phyloP scores from a whole-genome alignment of 331 rosid genomes.

The Prunus yedoensis region DNA sequence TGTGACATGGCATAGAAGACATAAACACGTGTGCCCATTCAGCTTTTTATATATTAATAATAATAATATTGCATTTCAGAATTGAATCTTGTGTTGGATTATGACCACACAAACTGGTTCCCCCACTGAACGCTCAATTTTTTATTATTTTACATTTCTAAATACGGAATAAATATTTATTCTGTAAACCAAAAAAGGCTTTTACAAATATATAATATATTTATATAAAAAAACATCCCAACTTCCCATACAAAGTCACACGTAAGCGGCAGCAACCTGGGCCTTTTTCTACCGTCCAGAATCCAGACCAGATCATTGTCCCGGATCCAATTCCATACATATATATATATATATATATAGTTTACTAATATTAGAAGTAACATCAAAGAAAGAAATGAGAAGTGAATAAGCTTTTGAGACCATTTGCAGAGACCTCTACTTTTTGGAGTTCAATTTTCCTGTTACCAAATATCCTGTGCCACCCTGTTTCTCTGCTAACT shows the following conservation, averaged over 20 bases:
- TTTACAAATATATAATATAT: neutral
- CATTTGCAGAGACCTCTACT: no score
- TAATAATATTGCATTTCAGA: neutral
- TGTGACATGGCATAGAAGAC: neutral
- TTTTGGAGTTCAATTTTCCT: no score
- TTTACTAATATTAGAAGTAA: neutral
- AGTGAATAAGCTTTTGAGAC: no score
- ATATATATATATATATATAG: neutral
- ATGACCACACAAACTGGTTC: no score
- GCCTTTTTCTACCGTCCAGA: no score
- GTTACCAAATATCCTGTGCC: no score
- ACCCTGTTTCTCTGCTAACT: no score
- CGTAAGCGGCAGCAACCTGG: neutral
- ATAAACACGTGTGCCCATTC: constrained; percentile 4
- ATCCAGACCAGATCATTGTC: constrained; percentile 2
- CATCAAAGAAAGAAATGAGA: neutral
- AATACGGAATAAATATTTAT: no score
- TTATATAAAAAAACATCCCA: neutral
- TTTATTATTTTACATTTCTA: neutral
- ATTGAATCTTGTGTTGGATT: no score
- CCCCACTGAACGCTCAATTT: neutral
- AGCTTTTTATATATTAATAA: neutral
- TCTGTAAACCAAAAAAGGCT: no score
- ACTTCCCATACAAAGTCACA: neutral
- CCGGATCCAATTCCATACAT: neutral